phyloP scores from a whole-genome alignment of 2,329 filamentous ascomycete species.

The Boeremia exigua region DNA sequence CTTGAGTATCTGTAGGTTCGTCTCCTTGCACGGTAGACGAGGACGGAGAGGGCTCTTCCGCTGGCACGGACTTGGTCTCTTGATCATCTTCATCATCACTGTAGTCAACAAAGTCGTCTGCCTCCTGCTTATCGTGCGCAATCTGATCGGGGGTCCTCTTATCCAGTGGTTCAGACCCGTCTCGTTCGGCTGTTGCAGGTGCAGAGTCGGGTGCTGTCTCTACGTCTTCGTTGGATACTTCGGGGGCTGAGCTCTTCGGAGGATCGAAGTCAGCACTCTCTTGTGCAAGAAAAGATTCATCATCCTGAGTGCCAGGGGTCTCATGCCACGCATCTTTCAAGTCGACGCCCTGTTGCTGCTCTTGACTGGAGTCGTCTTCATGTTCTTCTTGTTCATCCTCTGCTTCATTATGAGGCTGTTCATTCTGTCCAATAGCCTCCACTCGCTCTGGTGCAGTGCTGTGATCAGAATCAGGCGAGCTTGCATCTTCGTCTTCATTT shows the following conservation, averaged over 20 bases:
- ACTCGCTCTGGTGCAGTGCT: background rate
- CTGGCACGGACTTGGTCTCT: constrained; percentile 12
- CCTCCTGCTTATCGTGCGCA: constrained; percentile 26
- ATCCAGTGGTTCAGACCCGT: background rate
- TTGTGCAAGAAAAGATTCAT: background rate
- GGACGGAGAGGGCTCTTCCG: constrained; percentile 30
- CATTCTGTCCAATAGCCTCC: constrained; percentile 8
- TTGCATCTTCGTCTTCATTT: constrained; percentile 12
- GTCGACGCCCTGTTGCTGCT: constrained; percentile 1
- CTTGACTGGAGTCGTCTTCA: constrained; percentile 2
- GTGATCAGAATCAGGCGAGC: constrained; percentile 2
- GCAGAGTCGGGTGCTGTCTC: background rate
- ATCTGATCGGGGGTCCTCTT: constrained; percentile 16
- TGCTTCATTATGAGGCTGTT: constrained; percentile 6
- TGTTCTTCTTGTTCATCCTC: constrained; percentile 2
- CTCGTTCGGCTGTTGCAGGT: background rate
- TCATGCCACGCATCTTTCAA: constrained; percentile 4
- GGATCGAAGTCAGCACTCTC: constrained; percentile 1
- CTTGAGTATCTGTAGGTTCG: constrained; percentile 24
- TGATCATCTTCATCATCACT: constrained; percentile 53
- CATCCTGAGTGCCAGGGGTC: background rate
- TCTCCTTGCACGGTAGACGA: constrained; percentile 47
- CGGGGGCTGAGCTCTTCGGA: background rate
- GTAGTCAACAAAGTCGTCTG: constrained; percentile 58
- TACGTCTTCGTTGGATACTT: background rate